These are phyloP conservation scores for Cyclotella choctawhatcheeana DNA, from an alignment of 108 stramenopile genomes.

Conservation along the genomic window DNA sequence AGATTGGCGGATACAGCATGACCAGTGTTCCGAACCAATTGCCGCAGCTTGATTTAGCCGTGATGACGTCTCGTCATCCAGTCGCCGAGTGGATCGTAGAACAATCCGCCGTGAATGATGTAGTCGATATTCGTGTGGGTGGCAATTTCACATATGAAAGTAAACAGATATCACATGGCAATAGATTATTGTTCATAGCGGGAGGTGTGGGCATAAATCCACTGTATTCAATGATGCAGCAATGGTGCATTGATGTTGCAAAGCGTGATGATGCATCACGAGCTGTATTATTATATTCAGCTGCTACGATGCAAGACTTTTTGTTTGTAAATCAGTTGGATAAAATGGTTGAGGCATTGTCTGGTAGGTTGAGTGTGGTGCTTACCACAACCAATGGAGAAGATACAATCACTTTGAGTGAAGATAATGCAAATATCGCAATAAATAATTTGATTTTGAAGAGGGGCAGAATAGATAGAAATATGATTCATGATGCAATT, in stretches of 20 bases:
- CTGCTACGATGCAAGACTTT: background rate
- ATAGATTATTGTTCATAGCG: slow-evolving; percentile 19
- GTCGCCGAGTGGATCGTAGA: slow-evolving; percentile 14
- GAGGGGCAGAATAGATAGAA: slow-evolving; percentile 6
- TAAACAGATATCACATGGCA: too few species aligned
- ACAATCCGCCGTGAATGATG: slow-evolving; percentile 5
- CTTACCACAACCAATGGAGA: slow-evolving; percentile 7
- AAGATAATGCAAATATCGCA: background rate
- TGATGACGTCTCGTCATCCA: slow-evolving; percentile 18
- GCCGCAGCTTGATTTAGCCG: slow-evolving; percentile 14
- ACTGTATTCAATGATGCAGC: slow-evolving; percentile 29
- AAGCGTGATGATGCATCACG: background rate
- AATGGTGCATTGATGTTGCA: slow-evolving; percentile 14
- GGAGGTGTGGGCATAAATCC: slow-evolving; percentile 38
- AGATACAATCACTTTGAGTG: background rate
- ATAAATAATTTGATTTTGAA: background rate
- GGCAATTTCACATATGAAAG: slow-evolving; percentile 10
- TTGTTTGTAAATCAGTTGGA: slow-evolving; percentile 16
- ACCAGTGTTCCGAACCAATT: slow-evolving; percentile 18
- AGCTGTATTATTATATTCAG: slow-evolving; percentile 29
- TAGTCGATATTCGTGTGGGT: slow-evolving; percentile 18
- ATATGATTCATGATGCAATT: slow-evolving; percentile 18
- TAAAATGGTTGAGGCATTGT: background rate
- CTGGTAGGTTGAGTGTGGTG: slow-evolving; percentile 11
- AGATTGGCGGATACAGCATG: slow-evolving; percentile 25